Base-by-base conservation (phyloP, 202 grass and related monocot genomes). In the Panicum hallii region DNA sequence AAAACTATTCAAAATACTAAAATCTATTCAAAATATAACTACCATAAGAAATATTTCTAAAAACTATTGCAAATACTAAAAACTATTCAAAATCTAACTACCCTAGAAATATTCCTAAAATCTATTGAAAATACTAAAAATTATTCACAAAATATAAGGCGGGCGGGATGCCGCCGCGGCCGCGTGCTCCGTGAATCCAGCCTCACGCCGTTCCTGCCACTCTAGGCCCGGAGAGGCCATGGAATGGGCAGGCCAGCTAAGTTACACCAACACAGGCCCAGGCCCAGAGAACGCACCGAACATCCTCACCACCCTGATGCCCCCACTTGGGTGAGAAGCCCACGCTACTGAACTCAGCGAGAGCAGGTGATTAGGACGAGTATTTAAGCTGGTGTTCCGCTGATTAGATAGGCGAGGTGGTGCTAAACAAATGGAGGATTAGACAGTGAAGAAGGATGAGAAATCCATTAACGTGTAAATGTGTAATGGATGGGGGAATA, bases 311-410 rank as follows among this genome's bases (percentile, higher is more conserved):
- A 74, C 67, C 42, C 30, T 43, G 13, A 4, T 43, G 52, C 54
- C 75, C 75, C 75, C 83, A 28, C 36, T 66, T 7, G 46, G 23
- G 58, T 80, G 2, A 80, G 69, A 87, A 87, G 69, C 77, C 54
- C 77, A 0, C 77, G 60, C 40, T 36, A 60, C 85, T 60, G 26
- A 60, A 47, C 85, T 77, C 71, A 9, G 61, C 52, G 53, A 73
- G 1, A 2, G 11, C 2, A 2, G 7, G 0, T 1, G 0, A 19
- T 26, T 6, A n/a, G 3, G 17, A 0, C 1, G 0, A 0, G 0
- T 49, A 26, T 62, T 78, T 86, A 79, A 86, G 6, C 3, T 52
- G 69, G 26, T 63, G 11, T n/a, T 10, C 23, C 0, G 1, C 2
- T 3, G 2, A 0, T 15, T 63, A 50, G 55, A 1, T 2, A 10